phyloP scores from a whole-genome alignment of 768 basidiomycete species.

The Sarcodon aspratus region DNA sequence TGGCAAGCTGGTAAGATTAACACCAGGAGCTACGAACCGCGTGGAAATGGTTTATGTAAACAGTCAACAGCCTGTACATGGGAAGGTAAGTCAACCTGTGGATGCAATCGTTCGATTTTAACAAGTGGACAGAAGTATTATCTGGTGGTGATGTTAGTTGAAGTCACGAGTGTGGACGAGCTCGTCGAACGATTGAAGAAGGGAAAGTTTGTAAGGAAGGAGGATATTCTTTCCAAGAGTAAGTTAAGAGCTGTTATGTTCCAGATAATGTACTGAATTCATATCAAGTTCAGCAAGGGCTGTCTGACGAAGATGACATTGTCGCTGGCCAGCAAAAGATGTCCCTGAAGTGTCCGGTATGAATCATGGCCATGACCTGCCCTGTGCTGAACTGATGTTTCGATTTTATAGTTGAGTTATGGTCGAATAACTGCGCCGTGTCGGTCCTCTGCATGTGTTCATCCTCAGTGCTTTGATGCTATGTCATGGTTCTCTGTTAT shows the following conservation, averaged over 20 bases:
- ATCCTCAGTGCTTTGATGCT: conserved; percentile 94
- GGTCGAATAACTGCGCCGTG: conserved; percentile 76
- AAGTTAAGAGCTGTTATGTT: conserved; percentile 14
- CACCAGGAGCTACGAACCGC: conserved; percentile 43
- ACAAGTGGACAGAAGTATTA: conserved; percentile 66
- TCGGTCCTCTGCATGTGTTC: conserved; percentile 80
- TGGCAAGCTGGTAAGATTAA: conserved; percentile 27
- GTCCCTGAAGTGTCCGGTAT: conserved; percentile 88
- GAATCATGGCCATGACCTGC: conserved; percentile 16
- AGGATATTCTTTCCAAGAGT: conserved; percentile 64
- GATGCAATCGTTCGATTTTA: no score
- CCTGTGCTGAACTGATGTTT: background rate
- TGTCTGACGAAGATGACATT: conserved; percentile 75
- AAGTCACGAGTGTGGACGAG: conserved; percentile 57
- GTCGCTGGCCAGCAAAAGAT: conserved; percentile 82
- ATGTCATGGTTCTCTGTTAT: conserved; percentile 90
- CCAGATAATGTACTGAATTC: background rate
- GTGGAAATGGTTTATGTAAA: conserved; percentile 89
- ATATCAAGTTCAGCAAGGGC: conserved; percentile 39
- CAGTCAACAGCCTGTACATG: conserved; percentile 63
- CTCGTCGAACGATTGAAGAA: conserved; percentile 61
- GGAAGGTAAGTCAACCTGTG: conserved; percentile 41
- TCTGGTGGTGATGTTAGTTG: conserved; percentile 75
- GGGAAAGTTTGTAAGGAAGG: conserved; percentile 50
- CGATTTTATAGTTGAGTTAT: conserved; percentile 56